phyloP scores from a whole-genome alignment of 192 early-diverging fungal species.

The Coemansia sp. region DNA sequence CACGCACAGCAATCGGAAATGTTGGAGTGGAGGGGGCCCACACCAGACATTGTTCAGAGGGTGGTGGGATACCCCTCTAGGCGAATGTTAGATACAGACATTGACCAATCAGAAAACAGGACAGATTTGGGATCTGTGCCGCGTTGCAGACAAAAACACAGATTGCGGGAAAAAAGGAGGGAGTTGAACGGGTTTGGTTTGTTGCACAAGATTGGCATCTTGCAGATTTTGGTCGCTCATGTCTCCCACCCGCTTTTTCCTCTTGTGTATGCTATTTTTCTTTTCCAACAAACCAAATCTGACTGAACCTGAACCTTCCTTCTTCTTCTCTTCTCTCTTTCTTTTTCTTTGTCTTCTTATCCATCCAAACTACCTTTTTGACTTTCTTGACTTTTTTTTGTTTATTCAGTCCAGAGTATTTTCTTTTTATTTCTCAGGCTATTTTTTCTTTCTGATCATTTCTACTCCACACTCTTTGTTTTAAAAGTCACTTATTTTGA shows the following conservation, averaged over 20 bases:
- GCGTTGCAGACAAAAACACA: neutral
- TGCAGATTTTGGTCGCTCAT: slow-evolving; percentile 3
- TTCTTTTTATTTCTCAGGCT: no score
- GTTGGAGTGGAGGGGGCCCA: no score
- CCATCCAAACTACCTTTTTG: slow-evolving; percentile 8
- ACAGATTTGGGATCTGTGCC: slow-evolving; percentile 23
- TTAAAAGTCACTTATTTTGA: neutral
- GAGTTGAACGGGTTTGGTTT: neutral
- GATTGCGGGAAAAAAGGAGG: slow-evolving; percentile 1
- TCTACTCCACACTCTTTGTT: slow-evolving; percentile 1
- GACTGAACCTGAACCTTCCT: neutral
- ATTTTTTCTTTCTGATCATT: slow-evolving; percentile 7
- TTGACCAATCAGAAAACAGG: slow-evolving; percentile 10
- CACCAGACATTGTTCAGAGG: neutral
- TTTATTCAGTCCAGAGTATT: neutral
- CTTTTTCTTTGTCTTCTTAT: neutral
- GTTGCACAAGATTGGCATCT: slow-evolving; percentile 29
- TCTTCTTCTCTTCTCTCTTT: slow-evolving; percentile 6
- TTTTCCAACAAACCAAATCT: neutral
- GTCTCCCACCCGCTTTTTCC: slow-evolving; percentile 1
- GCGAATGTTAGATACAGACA: neutral
- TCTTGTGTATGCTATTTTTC: slow-evolving; percentile 1
- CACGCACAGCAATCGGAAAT: neutral
- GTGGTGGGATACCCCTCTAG: no score
- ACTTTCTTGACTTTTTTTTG: neutral